A percentile compares a stretch with the other conserved stretches of the same genome.
Conservation (phyloP, 495 filamentous ascomycete genomes). For the Hypomontagnella monticulosa region DNA sequence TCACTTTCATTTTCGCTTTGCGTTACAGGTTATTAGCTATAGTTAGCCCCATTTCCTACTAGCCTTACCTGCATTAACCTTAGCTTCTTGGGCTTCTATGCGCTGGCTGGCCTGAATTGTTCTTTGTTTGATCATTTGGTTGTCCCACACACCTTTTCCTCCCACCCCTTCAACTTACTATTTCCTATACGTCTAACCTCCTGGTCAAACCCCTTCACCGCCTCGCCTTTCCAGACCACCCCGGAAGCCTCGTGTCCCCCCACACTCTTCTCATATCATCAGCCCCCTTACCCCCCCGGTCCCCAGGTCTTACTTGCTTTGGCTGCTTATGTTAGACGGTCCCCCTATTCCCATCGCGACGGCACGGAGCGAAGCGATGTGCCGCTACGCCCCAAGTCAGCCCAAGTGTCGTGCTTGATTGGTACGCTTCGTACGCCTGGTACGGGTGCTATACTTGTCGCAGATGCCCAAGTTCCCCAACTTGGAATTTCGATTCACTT, state of each 20-base stretch:
- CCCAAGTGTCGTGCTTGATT: constrained; percentile 36
- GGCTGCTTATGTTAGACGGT: constrained; percentile 42
- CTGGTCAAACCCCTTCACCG: constrained; percentile 36
- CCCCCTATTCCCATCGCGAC: constrained; percentile 38
- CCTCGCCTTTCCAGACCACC: constrained; percentile 40
- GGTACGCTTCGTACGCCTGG: constrained; percentile 7
- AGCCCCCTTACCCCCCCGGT: constrained; percentile 24
- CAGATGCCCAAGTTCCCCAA: constrained; percentile 33
- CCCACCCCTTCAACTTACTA: constrained; percentile 7
- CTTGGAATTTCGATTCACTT: constrained; percentile 28
- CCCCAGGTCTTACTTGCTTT: constrained; percentile 38
- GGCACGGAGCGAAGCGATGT: constrained; percentile 46
- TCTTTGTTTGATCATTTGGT: constrained; percentile 14
- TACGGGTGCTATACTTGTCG: constrained; percentile 29
- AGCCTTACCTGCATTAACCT: constrained; percentile 35
- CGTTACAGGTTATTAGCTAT: no score
- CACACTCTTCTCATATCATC: constrained; percentile 34
- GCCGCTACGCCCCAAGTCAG: constrained; percentile 40
- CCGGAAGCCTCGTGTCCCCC: constrained; percentile 41
- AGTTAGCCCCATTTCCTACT: constrained; percentile 13
- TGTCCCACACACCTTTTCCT: constrained; percentile 36
- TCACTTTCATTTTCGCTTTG: not conserved
- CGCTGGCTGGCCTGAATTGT: constrained; percentile 19
- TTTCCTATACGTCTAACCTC: constrained; percentile 5
- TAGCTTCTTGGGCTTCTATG: constrained; percentile 15